These are phyloP conservation scores for Fusarium sp. DNA, from an alignment of 2,329 filamentous ascomycete species.

Conservation along the genomic window DNA sequence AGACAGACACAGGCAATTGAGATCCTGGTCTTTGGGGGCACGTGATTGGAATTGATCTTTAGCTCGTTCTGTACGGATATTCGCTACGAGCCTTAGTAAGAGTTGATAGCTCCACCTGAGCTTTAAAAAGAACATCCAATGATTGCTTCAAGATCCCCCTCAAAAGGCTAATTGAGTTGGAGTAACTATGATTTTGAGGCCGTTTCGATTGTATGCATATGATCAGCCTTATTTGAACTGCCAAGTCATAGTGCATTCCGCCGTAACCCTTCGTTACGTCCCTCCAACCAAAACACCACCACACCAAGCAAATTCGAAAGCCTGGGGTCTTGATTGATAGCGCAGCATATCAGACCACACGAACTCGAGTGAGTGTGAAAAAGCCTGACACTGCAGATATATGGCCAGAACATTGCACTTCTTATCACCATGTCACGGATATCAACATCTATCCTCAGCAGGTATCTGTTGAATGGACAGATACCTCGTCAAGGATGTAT, in stretches of 20 bases:
- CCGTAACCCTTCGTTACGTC: neutral
- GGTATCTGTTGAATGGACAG: slow-evolving; percentile 60
- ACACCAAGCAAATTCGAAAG: neutral
- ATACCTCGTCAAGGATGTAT: slow-evolving; percentile 56
- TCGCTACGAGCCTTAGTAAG: neutral
- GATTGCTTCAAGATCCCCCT: neutral
- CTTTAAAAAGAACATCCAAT: slow-evolving; percentile 14
- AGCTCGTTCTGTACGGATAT: neutral
- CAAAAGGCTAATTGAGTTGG: neutral
- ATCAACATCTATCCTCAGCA: slow-evolving; percentile 56
- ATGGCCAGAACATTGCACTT: neutral
- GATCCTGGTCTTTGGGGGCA: neutral
- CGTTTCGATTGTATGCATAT: neutral
- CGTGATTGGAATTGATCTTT: neutral
- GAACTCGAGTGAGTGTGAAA: neutral
- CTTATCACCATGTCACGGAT: slow-evolving; percentile 54
- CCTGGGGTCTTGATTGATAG: neutral
- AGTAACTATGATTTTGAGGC: neutral
- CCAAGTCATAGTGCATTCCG: slow-evolving; percentile 6
- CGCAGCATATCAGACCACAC: neutral
- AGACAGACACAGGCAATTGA: neutral
- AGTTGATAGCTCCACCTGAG: slow-evolving; percentile 16
- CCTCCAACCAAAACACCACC: neutral
- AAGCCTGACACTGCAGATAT: neutral
- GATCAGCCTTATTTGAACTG: neutral